Percentiles rank a stretch among this genome's conserved stretches.
phyloP scores from a whole-genome alignment of 202 grass and related monocot species.

The Cymbopogon flexuosus region DNA sequence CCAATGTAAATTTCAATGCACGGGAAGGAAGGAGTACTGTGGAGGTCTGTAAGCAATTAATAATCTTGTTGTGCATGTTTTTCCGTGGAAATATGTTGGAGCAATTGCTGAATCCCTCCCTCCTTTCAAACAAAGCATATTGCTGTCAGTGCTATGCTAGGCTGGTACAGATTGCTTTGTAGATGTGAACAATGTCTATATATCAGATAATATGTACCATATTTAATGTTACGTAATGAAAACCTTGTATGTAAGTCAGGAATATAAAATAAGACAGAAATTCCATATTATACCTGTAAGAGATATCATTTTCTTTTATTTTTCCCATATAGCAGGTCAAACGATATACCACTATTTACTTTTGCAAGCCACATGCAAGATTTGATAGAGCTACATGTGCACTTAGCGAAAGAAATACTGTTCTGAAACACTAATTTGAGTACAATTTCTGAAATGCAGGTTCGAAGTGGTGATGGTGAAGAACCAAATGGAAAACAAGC shows the following conservation, averaged over 20 bases:
- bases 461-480: conserved; percentile 47
- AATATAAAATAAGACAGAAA: conserved; percentile 8
- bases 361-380: neutral
- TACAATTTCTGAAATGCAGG: conserved; percentile 36
- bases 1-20: conserved; percentile 84
- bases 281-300: neutral
- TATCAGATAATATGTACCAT: neutral
- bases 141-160: neutral
- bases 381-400: neutral
- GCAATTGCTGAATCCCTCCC: neutral
- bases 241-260: neutral
- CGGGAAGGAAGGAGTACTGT: conserved; percentile 75
- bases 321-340: neutral
- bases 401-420: conserved; percentile 1
- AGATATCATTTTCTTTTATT: neutral
- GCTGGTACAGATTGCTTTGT: neutral
- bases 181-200: neutral
- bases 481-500: conserved; percentile 62
- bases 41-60: conserved; percentile 50
- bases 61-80: conserved; percentile 1
- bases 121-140: neutral
- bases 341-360: neutral
- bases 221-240: neutral
- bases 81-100: conserved; percentile 18
- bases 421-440: neutral